Evolutionary conservation across 768 basidiomycete genomes (phyloP), one percentile per base, ranked within the genome.

Genomic region (Tulasnella sp.): DNA sequence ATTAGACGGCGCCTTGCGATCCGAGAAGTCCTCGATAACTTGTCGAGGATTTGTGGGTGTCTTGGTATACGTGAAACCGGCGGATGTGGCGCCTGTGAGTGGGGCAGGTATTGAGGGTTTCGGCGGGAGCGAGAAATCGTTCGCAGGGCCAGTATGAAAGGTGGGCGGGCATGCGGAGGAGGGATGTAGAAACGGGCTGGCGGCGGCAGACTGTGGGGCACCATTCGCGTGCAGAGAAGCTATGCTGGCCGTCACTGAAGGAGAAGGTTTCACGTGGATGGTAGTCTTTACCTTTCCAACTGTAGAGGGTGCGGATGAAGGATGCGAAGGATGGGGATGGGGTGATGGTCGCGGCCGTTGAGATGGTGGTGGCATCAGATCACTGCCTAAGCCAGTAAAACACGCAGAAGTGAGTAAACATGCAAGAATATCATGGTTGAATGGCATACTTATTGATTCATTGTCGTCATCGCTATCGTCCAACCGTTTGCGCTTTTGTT

Each of bases 11-110:
- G 75, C 80, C 70, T 90, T 94, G 24, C 78, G 72, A 69, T 87
- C 86, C 68, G 85, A 90, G 67, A 92, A 96, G 72, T 97, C 92
- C 59, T 94, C 91, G 58, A 66, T 78, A 27, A 97, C 92, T 57
- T 92, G 84, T 27, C 76, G 81, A 44, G 90, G 82, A 66, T 81
- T 85, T 67, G 80, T 83, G n/a, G 89, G 87, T n/a, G 31, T 61
- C 44, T 45, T 55, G 22, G 49, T 44, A 22, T 63, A 54, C 9
- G 48, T 51, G 21, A 52, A 52, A 22, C 48, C 50, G 3, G 49
- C 62, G n/a, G 29, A 61, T 12, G 46, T 24, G 15, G 41, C 50
- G 10, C 61, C 48, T 3, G 29, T 27, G 5, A 50, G 62, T 29
- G 30, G 45, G 24, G 38, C 19, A 1, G 49, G 34, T 8, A 49